Evolutionary conservation across 495 filamentous ascomycete species (phyloP).

Genomic region (Aspergillus funiculosus): DNA sequence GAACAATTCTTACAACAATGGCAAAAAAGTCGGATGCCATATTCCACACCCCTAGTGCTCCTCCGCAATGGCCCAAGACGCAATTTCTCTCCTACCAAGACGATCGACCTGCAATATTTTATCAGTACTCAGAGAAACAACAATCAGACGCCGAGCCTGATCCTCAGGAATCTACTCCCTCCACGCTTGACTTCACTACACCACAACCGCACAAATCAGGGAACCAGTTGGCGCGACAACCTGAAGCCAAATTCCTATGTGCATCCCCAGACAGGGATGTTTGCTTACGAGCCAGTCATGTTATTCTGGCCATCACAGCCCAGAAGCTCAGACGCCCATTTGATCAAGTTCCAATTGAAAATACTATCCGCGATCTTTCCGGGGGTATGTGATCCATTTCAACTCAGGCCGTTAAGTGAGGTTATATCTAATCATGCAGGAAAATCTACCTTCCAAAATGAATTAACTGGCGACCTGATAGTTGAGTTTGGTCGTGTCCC

Average conservation of each 20-base stretch:
- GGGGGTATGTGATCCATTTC: conserved; percentile 12
- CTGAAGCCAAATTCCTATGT: no score
- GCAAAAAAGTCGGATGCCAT: conserved; percentile 88
- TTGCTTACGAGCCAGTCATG: conserved; percentile 16
- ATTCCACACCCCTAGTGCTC: conserved; percentile 83
- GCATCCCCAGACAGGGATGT: conserved; percentile 9
- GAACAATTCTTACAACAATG: conserved; percentile 94
- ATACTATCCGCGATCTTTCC: conserved; percentile 22
- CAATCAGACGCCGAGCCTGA: neutral
- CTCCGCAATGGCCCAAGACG: conserved; percentile 1
- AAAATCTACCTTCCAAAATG: conserved; percentile 94
- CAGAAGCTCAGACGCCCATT: conserved; percentile 24
- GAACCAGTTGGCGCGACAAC: no score
- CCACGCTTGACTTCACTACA: no score
- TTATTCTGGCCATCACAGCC: conserved; percentile 19
- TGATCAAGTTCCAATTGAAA: conserved; percentile 17
- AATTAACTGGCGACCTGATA: conserved; percentile 87
- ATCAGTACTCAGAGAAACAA: conserved; percentile 7
- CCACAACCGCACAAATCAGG: no score
- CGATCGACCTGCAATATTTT: conserved; percentile 11
- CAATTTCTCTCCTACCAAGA: conserved; percentile 19
- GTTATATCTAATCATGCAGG: conserved; percentile 43
- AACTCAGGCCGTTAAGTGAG: neutral
- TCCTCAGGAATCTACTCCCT: neutral
- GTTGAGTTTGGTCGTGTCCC: conserved; percentile 97